phyloP scores from a whole-genome alignment of 2,329 filamentous ascomycete genomes.

The Ceratocystis colombiana region DNA sequence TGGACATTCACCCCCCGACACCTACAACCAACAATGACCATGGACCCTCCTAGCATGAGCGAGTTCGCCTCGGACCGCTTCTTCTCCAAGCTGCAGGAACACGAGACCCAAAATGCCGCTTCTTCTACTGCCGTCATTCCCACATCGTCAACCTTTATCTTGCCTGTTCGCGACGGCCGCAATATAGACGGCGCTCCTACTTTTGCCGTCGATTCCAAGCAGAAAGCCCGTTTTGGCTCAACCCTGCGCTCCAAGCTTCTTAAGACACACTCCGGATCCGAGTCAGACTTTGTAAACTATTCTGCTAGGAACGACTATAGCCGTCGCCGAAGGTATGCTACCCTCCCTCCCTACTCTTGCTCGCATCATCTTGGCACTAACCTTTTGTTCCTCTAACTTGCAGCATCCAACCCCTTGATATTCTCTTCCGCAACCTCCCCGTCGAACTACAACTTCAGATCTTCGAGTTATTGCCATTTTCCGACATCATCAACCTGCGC shows the following conservation, averaged over 20 bases:
- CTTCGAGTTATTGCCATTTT: slow-evolving; percentile 49
- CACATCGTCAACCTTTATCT: slow-evolving; percentile 38
- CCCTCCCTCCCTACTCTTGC: neutral
- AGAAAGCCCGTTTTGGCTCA: slow-evolving; percentile 36
- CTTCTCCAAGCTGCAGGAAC: slow-evolving; percentile 51
- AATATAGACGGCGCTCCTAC: slow-evolving; percentile 28
- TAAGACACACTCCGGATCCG: slow-evolving; percentile 22
- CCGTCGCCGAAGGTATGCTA: slow-evolving; percentile 17
- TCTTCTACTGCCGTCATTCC: slow-evolving; percentile 29
- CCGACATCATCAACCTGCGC: slow-evolving; percentile 50
- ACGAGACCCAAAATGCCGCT: slow-evolving; percentile 34
- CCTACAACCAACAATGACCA: slow-evolving; percentile 29
- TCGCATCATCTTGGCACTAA: neutral
- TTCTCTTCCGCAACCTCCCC: slow-evolving; percentile 49
- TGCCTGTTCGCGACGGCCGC: slow-evolving; percentile 40
- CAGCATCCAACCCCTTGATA: slow-evolving; percentile 41
- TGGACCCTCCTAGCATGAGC: slow-evolving; percentile 54
- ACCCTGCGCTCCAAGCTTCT: slow-evolving; percentile 35
- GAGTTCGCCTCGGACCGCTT: slow-evolving; percentile 58
- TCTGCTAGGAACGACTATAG: neutral
- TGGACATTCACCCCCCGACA: slow-evolving; percentile 11
- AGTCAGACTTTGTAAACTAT: slow-evolving; percentile 2
- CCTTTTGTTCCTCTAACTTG: neutral
- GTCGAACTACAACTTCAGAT: slow-evolving; percentile 55
- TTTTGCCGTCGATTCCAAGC: slow-evolving; percentile 32